Base-by-base conservation (phyloP, 768 basidiomycete genomes). In the Mycena polygramma region DNA sequence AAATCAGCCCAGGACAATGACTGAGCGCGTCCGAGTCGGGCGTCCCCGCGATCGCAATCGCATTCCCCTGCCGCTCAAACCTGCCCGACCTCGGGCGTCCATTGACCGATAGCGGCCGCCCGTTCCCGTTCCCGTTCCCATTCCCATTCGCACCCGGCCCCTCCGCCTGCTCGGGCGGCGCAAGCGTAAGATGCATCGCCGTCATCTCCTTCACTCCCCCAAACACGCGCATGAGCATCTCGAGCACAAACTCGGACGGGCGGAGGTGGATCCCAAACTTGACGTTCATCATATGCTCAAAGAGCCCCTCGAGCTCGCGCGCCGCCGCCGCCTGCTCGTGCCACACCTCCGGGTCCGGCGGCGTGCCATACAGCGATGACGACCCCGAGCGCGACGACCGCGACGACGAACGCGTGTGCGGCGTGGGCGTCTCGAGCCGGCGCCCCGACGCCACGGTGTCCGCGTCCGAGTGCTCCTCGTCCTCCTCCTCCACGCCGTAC, bases 141-240 rank as follows among this genome's bases (percentile, higher is more conserved):
- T 30, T 30, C 3, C 3, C 30, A 30, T 6, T 6, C 30, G 30
- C 53, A 19, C 19, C 39, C 53, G 64, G 52, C 37, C 30, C 51
- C 53, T 64, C 52, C 30, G 22, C 58, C 24, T 46, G 66, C 4
- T 78, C 79, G 20, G 82, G 78, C 36, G 91, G 89, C 17, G 91
- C 90, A 14, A 93, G 78, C 63, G 88, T 87, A 22, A 93, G 78
- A 64, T 89, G 85, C 73, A 87, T 85, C 43, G 82, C 86, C 54
- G 82, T 80, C 53, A 83, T 75, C 76, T 87, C 86, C 63, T 77
- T 75, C 26, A 82, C 81, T 26, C 84, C 80, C 7, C 82, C 81
- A 77, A 93, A 94, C 2, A 86, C 80, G 17, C 79, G 74, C 64
- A 82, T 78, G 54, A 92, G 73, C 57, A 84, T 63, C 14, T 83